Percentiles rank a stretch among this genome's conserved stretches.
phyloP scores from a whole-genome alignment of 768 basidiomycete genomes.

The Pisolithus sp. region DNA sequence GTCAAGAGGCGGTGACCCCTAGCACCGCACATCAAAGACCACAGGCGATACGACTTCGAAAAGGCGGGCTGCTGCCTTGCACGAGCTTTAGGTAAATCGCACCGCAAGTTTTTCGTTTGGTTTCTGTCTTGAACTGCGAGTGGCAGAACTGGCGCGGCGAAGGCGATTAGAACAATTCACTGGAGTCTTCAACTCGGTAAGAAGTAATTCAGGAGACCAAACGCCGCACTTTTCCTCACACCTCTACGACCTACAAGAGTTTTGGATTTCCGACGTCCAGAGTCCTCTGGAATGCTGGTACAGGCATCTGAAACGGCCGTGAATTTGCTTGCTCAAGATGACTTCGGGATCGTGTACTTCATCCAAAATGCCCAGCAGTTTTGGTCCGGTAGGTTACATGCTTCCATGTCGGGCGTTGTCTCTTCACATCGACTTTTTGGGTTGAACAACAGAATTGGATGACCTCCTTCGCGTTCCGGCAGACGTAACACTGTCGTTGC shows the following conservation, averaged over 20 bases:
- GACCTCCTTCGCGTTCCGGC: slow-evolving; percentile 67
- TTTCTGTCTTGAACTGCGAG: slow-evolving; percentile 1
- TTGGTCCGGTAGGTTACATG: slow-evolving; percentile 67
- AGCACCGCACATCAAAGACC: background rate
- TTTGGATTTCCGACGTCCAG: background rate
- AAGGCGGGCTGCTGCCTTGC: background rate
- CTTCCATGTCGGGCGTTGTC: slow-evolving; percentile 6
- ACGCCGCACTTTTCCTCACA: no score
- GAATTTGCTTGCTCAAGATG: slow-evolving; percentile 42
- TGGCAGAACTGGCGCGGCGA: background rate
- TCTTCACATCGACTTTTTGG: slow-evolving; percentile 3
- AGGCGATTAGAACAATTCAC: no score
- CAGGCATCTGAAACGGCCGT: slow-evolving; percentile 12
- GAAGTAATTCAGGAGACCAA: no score
- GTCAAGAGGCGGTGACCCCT: background rate
- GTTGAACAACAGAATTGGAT: slow-evolving; percentile 63
- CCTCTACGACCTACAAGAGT: no score
- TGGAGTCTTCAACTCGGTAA: no score
- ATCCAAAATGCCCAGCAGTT: slow-evolving; percentile 83
- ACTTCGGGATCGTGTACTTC: slow-evolving; percentile 74
- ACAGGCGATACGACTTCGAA: background rate
- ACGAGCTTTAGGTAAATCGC: background rate
- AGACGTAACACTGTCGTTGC: slow-evolving; percentile 58
- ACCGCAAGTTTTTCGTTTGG: no score
- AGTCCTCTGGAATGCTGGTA: slow-evolving; percentile 7